These are phyloP conservation scores for Plasmodium inui DNA, from an alignment of 169 alveolate genomes.

Conservation along the genomic window DNA sequence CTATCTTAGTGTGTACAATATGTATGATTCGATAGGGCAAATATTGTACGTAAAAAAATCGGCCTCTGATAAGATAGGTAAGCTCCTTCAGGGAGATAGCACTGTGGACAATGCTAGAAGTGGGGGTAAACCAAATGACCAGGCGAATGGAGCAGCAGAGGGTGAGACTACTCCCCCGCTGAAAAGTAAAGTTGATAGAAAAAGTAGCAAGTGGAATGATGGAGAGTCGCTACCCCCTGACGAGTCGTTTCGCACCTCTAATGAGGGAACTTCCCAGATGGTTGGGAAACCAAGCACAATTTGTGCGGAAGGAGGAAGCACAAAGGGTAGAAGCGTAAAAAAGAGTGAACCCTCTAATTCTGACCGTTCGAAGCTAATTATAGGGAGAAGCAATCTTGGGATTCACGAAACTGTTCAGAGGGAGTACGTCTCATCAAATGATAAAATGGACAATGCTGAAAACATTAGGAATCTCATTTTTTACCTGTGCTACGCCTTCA, in stretches of 20 bases:
- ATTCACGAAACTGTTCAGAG: not conserved
- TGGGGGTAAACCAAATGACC: not conserved
- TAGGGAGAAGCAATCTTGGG: not conserved
- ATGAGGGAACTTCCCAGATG: not conserved
- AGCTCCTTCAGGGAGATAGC: not conserved
- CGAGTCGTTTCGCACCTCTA: not conserved
- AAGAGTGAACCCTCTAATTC: not conserved
- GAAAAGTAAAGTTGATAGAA: not conserved
- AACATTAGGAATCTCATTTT: conserved; percentile 8
- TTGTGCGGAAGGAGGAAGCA: no score
- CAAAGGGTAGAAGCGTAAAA: not conserved
- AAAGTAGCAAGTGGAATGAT: not conserved
- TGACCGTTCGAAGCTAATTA: not conserved
- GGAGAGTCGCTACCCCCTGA: not conserved
- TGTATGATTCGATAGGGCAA: conserved; percentile 18
- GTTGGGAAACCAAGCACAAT: not conserved
- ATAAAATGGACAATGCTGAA: not conserved
- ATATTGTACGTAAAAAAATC: conserved; percentile 38
- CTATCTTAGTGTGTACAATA: conserved; percentile 12
- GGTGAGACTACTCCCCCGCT: not conserved
- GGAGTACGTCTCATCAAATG: not conserved
- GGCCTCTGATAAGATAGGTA: conserved; percentile 3
- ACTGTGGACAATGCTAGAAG: not conserved
- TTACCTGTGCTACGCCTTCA: conserved; percentile 27
- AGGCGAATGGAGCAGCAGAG: not conserved